Evolutionary conservation across 352 stramenopile genomes (phyloP).

Genomic region (Globisporangium cylindrosporum): DNA sequence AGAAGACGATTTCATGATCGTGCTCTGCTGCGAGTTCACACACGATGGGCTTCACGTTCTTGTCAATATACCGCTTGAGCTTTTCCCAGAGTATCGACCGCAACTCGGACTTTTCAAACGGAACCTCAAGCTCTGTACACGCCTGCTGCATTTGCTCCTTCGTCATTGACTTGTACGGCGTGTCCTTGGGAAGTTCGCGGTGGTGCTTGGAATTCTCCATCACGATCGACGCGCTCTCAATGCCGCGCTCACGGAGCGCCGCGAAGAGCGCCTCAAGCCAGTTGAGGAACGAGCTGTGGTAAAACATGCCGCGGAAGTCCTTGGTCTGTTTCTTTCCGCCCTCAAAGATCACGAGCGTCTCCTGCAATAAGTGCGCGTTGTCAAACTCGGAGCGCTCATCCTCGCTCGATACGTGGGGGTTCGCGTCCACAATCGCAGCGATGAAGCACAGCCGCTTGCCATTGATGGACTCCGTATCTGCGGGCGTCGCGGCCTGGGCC

Average conservation of each 20-base stretch:
- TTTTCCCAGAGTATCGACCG: constrained; percentile 12
- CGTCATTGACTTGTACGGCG: constrained; percentile 6
- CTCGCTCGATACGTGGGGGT: not conserved
- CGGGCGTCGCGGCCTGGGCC: not conserved
- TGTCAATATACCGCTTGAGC: constrained; percentile 4
- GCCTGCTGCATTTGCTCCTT: constrained; percentile 4
- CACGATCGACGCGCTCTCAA: constrained; percentile 10
- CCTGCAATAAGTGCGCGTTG: constrained; percentile 10
- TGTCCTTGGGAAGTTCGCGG: constrained; percentile 1
- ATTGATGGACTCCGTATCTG: not conserved
- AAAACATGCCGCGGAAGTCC: constrained; percentile 14
- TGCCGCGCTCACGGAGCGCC: not conserved
- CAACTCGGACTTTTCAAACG: constrained; percentile 5
- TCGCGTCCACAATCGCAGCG: constrained; percentile 8
- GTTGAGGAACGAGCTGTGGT: constrained; percentile 7
- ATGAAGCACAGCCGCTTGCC: constrained; percentile 11
- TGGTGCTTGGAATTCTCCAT: constrained; percentile 12
- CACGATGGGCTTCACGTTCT: constrained; percentile 9
- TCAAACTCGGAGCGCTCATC: not conserved
- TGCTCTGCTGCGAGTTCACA: constrained; percentile 5
- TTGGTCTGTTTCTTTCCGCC: constrained; percentile 15
- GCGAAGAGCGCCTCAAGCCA: constrained; percentile 12
- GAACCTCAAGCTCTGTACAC: not conserved
- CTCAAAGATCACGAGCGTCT: constrained; percentile 15
- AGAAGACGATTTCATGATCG: constrained; percentile 14